Evolutionary conservation across 768 basidiomycete genomes (phyloP).

Genomic region (Amanita thiersii): DNA sequence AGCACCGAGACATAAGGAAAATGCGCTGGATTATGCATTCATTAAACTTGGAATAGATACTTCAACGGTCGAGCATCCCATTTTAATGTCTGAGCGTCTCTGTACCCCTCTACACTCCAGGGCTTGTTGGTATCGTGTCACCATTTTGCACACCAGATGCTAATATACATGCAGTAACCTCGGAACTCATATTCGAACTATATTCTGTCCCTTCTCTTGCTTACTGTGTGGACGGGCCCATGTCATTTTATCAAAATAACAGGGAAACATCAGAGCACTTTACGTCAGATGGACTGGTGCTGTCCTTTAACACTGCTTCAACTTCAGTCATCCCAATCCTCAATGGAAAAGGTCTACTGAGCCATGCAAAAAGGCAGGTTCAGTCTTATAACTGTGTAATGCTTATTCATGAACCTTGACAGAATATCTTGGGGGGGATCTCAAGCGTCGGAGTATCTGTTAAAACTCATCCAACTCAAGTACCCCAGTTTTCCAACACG

Average conservation of each 20-base stretch:
- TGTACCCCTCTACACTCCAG: constrained; percentile 86
- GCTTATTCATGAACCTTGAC: background rate
- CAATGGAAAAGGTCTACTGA: constrained; percentile 73
- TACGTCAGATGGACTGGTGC: constrained; percentile 66
- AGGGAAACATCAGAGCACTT: constrained; percentile 31
- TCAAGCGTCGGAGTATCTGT: constrained; percentile 85
- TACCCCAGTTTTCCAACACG: constrained; percentile 90
- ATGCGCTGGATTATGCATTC: constrained; percentile 89
- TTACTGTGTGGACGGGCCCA: constrained; percentile 84
- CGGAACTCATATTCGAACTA: constrained; percentile 92
- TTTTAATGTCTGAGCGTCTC: constrained; percentile 90
- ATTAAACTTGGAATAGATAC: constrained; percentile 79
- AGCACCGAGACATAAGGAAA: constrained; percentile 57
- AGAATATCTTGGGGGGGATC: constrained; percentile 94
- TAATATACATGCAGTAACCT: constrained; percentile 55
- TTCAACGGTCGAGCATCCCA: constrained; percentile 70
- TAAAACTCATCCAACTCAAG: constrained; percentile 92
- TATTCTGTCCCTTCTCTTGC: constrained; percentile 82
- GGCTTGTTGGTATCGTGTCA: constrained; percentile 47
- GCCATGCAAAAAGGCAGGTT: constrained; percentile 85
- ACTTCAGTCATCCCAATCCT: constrained; percentile 89
- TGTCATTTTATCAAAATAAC: constrained; percentile 87
- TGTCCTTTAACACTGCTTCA: constrained; percentile 88
- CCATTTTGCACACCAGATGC: constrained; percentile 1
- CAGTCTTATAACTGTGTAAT: background rate